Conservation (phyloP, 495 filamentous ascomycete genomes). For the Astrocystis sublimbata region DNA sequence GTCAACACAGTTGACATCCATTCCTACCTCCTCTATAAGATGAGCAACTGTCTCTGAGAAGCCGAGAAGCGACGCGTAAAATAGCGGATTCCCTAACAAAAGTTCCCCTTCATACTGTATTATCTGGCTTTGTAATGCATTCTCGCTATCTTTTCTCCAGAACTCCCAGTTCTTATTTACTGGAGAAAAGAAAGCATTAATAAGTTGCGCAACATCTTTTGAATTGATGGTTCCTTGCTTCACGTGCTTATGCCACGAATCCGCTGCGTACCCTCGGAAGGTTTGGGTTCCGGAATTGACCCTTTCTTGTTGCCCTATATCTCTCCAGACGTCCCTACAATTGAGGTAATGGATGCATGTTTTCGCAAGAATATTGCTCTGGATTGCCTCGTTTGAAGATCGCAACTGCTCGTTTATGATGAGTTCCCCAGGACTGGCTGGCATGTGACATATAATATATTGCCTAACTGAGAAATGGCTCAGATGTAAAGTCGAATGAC, state of each 20-base stretch:
- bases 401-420: constrained; percentile 15
- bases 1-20: background rate
- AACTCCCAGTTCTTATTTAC: constrained; percentile 15
- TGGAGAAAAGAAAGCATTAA: constrained; percentile 17
- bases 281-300: background rate
- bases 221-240: background rate
- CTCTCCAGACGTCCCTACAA: background rate
- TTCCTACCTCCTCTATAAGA: background rate
- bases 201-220: background rate
- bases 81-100: background rate
- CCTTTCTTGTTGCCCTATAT: background rate
- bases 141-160: constrained; percentile 22
- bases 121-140: background rate
- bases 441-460: constrained; percentile 23
- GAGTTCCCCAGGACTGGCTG: background rate
- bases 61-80: background rate
- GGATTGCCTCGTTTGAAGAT: constrained; percentile 7
- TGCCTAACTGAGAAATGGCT: constrained; percentile 34
- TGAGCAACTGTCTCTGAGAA: background rate
- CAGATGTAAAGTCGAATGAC: constrained; percentile 24
- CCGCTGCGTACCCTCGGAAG: constrained; percentile 2
- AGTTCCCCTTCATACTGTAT: background rate
- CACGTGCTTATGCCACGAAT: background rate
- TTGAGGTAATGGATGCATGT: constrained; percentile 24
- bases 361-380: constrained; percentile 24